Percentiles rank a stretch among this genome's conserved stretches.
Evolutionary conservation across 1,284 basidiomycete genomes (phyloP).

Genomic region (Tremellales sp.): DNA sequence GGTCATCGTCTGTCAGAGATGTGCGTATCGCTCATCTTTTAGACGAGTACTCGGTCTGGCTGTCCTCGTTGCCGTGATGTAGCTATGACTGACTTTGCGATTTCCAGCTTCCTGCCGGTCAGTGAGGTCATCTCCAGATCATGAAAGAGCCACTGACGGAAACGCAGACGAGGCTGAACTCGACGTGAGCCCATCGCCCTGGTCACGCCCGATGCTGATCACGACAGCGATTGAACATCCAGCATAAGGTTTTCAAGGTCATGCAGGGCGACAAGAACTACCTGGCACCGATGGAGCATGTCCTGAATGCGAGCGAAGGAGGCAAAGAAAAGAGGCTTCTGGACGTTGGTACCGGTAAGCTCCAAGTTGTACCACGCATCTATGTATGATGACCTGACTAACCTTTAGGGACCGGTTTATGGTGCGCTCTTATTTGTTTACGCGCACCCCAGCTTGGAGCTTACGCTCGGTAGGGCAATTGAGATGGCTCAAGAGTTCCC

Average conservation of each 20-base stretch:
- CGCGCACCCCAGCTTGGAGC: no score
- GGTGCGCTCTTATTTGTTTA: no score
- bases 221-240: conserved; percentile 10
- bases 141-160: no score
- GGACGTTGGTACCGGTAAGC: conserved; percentile 15
- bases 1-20: no score
- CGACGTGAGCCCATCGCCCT: not conserved
- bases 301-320: not conserved
- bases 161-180: no score
- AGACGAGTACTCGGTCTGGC: no score
- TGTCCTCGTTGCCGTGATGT: no score
- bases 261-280: conserved; percentile 13
- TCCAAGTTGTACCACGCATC: not conserved
- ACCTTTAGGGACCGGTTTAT: no score
- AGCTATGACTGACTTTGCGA: no score
- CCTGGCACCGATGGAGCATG: conserved; percentile 6
- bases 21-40: no score
- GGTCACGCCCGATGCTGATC: not conserved
- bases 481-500: conserved; percentile 19
- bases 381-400: not conserved
- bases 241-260: conserved; percentile 13
- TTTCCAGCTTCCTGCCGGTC: no score
- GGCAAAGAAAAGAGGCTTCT: not conserved
- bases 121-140: no score
- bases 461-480: not conserved